phyloP scores from a whole-genome alignment of 2,329 filamentous ascomycete species.

The Magnaporthales sp. region DNA sequence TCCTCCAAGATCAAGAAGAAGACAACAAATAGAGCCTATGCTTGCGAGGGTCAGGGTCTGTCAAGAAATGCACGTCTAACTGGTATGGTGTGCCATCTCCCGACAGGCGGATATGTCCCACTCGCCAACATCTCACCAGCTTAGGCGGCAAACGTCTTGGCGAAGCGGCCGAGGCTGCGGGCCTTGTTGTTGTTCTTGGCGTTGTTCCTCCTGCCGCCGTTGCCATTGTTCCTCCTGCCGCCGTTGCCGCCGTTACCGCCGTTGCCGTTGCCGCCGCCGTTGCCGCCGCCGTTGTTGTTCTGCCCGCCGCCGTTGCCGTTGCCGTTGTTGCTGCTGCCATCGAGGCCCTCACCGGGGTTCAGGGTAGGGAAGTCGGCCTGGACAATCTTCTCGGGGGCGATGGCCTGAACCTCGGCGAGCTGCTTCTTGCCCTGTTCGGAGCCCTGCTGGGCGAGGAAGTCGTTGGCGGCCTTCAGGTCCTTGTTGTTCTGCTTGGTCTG shows the following conservation, averaged over 20 bases:
- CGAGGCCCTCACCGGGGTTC: background rate
- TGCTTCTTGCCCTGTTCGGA: too few relatives aligned
- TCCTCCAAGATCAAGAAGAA: background rate
- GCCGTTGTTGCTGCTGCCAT: background rate
- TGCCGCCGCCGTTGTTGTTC: constrained; percentile 1
- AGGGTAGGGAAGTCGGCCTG: background rate
- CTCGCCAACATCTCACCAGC: background rate
- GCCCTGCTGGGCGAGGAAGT: background rate
- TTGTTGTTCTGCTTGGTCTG: constrained; percentile 37
- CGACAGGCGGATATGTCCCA: background rate
- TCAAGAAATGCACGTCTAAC: background rate
- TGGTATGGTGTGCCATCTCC: background rate
- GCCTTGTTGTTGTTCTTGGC: constrained; percentile 7
- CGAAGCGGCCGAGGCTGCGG: constrained; percentile 6
- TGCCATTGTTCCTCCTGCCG: background rate
- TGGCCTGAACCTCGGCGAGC: constrained; percentile 1
- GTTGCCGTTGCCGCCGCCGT: background rate
- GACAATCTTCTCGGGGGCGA: constrained; percentile 3
- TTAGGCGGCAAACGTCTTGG: background rate
- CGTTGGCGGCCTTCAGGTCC: constrained; percentile 35
- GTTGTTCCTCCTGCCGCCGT: constrained; percentile 17
- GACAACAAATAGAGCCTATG: background rate
- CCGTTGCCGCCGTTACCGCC: too few relatives aligned
- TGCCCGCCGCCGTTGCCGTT: background rate
- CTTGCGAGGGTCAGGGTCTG: too few relatives aligned